These are phyloP conservation scores for Aspergillus ochraceus DNA, from an alignment of 2,329 filamentous ascomycete species.

Conservation along the genomic window DNA sequence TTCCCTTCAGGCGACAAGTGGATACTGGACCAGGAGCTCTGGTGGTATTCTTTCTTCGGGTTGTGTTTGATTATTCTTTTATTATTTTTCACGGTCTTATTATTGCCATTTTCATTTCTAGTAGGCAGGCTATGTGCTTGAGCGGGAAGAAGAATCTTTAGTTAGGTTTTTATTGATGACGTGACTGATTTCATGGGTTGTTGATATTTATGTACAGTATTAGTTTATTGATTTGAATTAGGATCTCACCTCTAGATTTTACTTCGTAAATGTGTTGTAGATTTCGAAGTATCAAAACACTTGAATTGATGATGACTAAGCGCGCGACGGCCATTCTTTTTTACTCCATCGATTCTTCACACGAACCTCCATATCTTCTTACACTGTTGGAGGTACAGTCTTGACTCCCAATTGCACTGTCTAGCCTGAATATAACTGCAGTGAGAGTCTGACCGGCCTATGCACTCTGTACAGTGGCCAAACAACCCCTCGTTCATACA, in stretches of 20 bases:
- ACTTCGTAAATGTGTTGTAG: background rate
- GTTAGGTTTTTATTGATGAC: slow-evolving; percentile 10
- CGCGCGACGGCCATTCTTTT: background rate
- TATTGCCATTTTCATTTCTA: slow-evolving; percentile 16
- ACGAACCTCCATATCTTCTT: background rate
- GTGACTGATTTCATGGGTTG: slow-evolving; percentile 12
- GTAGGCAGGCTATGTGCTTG: slow-evolving; percentile 28
- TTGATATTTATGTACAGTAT: slow-evolving; percentile 16
- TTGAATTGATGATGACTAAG: background rate
- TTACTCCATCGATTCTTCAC: background rate
- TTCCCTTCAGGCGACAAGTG: slow-evolving; percentile 10
- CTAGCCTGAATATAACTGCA: background rate
- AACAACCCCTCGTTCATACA: background rate
- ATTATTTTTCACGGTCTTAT: slow-evolving; percentile 11
- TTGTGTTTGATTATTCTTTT: slow-evolving; percentile 14
- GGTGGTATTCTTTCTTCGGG: slow-evolving; percentile 10
- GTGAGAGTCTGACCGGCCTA: background rate
- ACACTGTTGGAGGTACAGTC: background rate
- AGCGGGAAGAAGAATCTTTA: slow-evolving; percentile 30
- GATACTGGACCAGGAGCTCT: slow-evolving; percentile 13
- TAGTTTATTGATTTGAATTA: slow-evolving; percentile 13
- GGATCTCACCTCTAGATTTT: slow-evolving; percentile 9
- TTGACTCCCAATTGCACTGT: background rate
- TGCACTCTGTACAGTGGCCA: background rate
- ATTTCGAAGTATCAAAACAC: background rate